These are phyloP conservation scores for Colletotrichum magnum DNA, from an alignment of 2,329 filamentous ascomycete genomes.

Conservation along the genomic window DNA sequence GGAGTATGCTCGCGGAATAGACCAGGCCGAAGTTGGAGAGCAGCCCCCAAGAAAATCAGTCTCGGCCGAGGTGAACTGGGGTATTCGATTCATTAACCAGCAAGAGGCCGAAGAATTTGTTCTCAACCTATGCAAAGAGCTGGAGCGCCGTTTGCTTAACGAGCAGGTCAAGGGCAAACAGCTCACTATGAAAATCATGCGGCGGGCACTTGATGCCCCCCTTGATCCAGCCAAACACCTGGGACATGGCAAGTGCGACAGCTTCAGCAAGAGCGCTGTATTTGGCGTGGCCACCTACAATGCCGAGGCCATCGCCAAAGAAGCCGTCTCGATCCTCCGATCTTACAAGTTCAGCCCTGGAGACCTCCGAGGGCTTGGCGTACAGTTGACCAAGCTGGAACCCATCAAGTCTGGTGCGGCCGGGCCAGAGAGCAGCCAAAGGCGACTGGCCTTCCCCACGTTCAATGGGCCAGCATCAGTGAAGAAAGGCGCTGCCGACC, in stretches of 20 bases:
- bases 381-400: slow-evolving; percentile 95
- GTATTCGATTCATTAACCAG: slow-evolving; percentile 93
- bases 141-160: slow-evolving; percentile 84
- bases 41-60: slow-evolving; percentile 92
- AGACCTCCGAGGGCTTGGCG: slow-evolving; percentile 90
- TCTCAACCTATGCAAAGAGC: slow-evolving; percentile 84
- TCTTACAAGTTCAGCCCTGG: slow-evolving; percentile 89
- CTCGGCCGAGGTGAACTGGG: slow-evolving; percentile 98
- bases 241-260: slow-evolving; percentile 95
- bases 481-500: slow-evolving; percentile 59
- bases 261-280: slow-evolving; percentile 87
- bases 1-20: slow-evolving; percentile 92
- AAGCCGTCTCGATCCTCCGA: slow-evolving; percentile 87
- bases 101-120: slow-evolving; percentile 96
- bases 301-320: slow-evolving; percentile 79
- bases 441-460: slow-evolving; percentile 79
- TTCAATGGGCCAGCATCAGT: slow-evolving; percentile 56
- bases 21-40: slow-evolving; percentile 87
- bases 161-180: slow-evolving; percentile 90
- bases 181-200: slow-evolving; percentile 95
- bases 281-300: slow-evolving; percentile 90
- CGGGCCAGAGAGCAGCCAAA: slow-evolving; percentile 82
- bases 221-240: slow-evolving; percentile 93
- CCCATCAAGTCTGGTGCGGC: slow-evolving; percentile 74
- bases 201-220: slow-evolving; percentile 86